These are phyloP conservation scores for Aschersonia sp. DNA, from an alignment of 2,329 filamentous ascomycete genomes.

Conservation along the genomic window DNA sequence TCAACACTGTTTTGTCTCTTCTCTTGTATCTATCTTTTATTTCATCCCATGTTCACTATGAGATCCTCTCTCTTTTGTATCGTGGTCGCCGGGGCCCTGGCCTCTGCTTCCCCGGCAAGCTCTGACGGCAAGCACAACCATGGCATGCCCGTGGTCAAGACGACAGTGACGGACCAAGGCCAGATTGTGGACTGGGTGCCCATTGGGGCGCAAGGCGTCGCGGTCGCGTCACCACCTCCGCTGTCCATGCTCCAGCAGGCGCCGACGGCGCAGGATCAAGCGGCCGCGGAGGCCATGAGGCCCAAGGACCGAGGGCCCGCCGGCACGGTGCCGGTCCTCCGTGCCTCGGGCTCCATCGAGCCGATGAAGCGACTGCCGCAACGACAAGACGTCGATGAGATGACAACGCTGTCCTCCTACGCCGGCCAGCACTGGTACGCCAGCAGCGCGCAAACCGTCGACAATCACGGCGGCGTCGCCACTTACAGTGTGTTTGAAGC, in stretches of 20 bases:
- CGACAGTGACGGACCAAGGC: constrained; percentile 4
- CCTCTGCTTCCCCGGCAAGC: background rate
- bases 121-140: background rate
- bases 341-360: constrained; percentile 1
- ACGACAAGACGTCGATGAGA: background rate
- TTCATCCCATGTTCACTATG: background rate
- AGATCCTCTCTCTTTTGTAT: background rate
- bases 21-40: background rate
- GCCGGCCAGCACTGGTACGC: constrained; percentile 9
- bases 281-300: constrained; percentile 1
- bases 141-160: constrained; percentile 6
- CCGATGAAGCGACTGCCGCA: constrained; percentile 6
- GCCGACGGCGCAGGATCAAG: background rate
- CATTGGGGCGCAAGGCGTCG: constrained; percentile 5
- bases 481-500: constrained; percentile 7
- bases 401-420: background rate
- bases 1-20: background rate
- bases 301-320: constrained; percentile 5
- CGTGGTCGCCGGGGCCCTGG: background rate
- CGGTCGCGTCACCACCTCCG: constrained; percentile 4
- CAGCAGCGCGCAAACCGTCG: constrained; percentile 3
- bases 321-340: constrained; percentile 9
- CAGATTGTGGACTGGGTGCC: constrained; percentile 9
- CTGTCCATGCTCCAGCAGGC: background rate
- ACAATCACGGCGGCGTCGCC: constrained; percentile 7